Evolutionary conservation across 768 basidiomycete genomes (phyloP), one percentile per base, ranked within the genome.

Genomic region (Sarcomyxa edulis): DNA sequence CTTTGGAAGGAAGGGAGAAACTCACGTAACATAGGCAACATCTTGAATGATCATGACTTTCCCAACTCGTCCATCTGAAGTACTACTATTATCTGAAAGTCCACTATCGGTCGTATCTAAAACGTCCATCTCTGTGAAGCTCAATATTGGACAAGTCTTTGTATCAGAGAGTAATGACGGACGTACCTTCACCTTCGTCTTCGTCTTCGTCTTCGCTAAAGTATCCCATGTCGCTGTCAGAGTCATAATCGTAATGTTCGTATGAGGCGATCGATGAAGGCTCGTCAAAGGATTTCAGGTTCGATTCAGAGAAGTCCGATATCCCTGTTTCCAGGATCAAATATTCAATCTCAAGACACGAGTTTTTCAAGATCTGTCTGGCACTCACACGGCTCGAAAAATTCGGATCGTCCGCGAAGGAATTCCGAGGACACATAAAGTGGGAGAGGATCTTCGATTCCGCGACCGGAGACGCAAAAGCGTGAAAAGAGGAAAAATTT

Each of bases 181-280:
- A n/a, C n/a, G n/a, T n/a, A n/a, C n/a, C n/a, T n/a, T n/a, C n/a
- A n/a, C n/a, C n/a, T 32, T 33, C 31, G 18, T 20, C 23, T 3
- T 28, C 24, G 16, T 26, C 33, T 8, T 42, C 40, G 7, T 42
- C 33, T 21, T 31, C 40, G 18, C 40, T 42, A 27, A 42, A 35
- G 23, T 42, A 42, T 4, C 34, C 40, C 11, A 42, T 32, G 18
- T 42, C 40, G 32, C 40, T 42, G 18, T 42, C 40, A 5, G 33
- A 24, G 19, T 42, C 40, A 20, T 42, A 38, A 7, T 23, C 33
- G 19, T 42, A 42, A n/a, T 22, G n/a, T 3, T 35, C 24, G 18
- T 35, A 24, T 11, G 14, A 35, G 6, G 18, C 10, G 11, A 15
- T 6, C 4, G 11, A 16, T 16, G 40, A 34, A 3, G 40, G 23